Base-by-base conservation (phyloP, 2,329 filamentous ascomycete genomes). In the Fusarium piperis region DNA sequence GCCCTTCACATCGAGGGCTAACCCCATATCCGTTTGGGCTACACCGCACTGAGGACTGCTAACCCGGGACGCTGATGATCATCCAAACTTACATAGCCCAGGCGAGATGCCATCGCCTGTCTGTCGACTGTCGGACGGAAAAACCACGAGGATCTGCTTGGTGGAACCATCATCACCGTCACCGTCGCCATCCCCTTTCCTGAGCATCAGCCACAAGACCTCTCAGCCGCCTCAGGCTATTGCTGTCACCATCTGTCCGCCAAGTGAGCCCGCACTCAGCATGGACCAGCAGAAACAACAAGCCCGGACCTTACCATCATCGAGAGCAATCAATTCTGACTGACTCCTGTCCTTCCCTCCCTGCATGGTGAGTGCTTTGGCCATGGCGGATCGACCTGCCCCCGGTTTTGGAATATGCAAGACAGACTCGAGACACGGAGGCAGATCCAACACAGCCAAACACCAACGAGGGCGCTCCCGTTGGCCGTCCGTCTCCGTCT, bases 231-330 rank as follows among this genome's bases (percentile, higher is more conserved):
- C n/a, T n/a, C 59, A 67, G 53, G 59, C 70, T 67, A 73, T 61
- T 57, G 65, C 35, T 56, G 62, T 70, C 70, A 66, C 65, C 55
- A 62, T 67, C 62, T 58, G 55, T 55, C 58, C 69, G 63, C 70
- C 61, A 68, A 61, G 20, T 39, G 53, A 62, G 60, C 55, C 44
- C 36, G 59, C 57, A 39, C 53, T 36, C 59, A 67, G 70, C 70
- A 67, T 73, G 53, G 70, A 41, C 70, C 70, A 72, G 68, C 61
- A 36, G 48, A 30, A 66, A 59, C 64, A 58, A 67, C 58, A 72
- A 62, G 41, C 68, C 59, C 44, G 20, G 65, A 48, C 60, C 65
- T 30, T 48, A 28, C 36, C 35, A 51, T 41, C 41, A 52, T 52
- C 39, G 26, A 53, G 52, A 64, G 56, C 53, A 60, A 69, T 59